Evolutionary conservation across 2,329 filamentous ascomycete genomes (phyloP).

Genomic region (Aspergillus terreus): DNA sequence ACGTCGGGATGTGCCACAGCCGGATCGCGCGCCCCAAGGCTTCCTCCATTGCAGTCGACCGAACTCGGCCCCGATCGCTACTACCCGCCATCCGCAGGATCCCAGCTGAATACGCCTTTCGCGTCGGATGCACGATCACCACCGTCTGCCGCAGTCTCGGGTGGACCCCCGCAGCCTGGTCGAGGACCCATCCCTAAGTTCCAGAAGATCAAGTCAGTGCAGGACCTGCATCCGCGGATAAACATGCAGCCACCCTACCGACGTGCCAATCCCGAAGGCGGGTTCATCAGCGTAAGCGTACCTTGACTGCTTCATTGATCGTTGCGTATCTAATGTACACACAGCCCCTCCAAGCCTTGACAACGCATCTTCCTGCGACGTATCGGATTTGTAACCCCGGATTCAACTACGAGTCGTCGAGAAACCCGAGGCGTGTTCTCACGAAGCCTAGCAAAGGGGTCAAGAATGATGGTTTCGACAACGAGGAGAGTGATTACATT

Average conservation of each 20-base stretch:
- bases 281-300: slow-evolving; percentile 85
- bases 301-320: background rate
- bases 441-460: slow-evolving; percentile 98
- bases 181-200: slow-evolving; percentile 82
- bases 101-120: slow-evolving; percentile 67
- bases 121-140: slow-evolving; percentile 51
- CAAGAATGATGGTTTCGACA: slow-evolving; percentile 98
- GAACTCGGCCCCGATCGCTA: slow-evolving; percentile 66
- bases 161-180: slow-evolving; percentile 46
- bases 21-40: slow-evolving; percentile 56
- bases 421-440: slow-evolving; percentile 89
- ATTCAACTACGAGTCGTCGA: slow-evolving; percentile 98
- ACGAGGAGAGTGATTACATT: slow-evolving; percentile 98
- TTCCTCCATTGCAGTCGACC: slow-evolving; percentile 68
- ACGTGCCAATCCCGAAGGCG: slow-evolving; percentile 91
- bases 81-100: slow-evolving; percentile 67
- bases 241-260: slow-evolving; percentile 86
- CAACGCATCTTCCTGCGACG: slow-evolving; percentile 85
- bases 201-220: slow-evolving; percentile 66
- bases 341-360: slow-evolving; percentile 91
- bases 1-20: slow-evolving; percentile 31
- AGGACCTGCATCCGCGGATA: slow-evolving; percentile 76
- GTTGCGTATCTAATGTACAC: slow-evolving; percentile 13
- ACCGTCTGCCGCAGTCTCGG: slow-evolving; percentile 42
- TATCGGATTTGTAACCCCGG: slow-evolving; percentile 97